These are phyloP conservation scores for Carex littledalei DNA, from an alignment of 176 grass and related monocot genomes.

Conservation along the genomic window DNA sequence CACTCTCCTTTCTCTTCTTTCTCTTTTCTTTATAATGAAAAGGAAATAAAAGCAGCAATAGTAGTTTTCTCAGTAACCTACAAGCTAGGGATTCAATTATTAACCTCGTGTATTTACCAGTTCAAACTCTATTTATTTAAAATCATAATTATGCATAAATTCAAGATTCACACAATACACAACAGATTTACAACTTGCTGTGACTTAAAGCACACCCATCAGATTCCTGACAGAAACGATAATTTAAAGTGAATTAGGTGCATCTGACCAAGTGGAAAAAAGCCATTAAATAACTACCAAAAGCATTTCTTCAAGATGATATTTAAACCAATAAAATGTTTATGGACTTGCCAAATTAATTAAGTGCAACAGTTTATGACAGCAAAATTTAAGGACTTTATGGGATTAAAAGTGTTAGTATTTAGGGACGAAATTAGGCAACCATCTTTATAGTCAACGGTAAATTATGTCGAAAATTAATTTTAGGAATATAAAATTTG, in stretches of 20 bases:
- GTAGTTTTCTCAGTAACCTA: conserved; percentile 2
- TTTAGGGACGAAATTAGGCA: background rate
- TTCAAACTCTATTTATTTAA: too few species aligned
- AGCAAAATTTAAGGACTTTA: background rate
- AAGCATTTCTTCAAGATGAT: background rate
- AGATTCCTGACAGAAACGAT: background rate
- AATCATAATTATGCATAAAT: background rate
- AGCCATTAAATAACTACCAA: background rate
- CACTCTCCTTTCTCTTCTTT: background rate
- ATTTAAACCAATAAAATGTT: too few species aligned
- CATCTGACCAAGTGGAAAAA: background rate
- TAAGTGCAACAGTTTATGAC: background rate
- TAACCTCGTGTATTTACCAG: background rate
- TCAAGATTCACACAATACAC: background rate
- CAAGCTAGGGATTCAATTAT: conserved; percentile 8
- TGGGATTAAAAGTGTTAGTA: too few species aligned
- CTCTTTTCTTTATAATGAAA: conserved; percentile 4
- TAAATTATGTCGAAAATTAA: too few species aligned
- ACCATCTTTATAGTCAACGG: background rate
- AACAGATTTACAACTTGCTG: background rate
- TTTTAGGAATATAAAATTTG: too few species aligned
- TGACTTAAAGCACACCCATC: background rate
- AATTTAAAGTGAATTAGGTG: background rate
- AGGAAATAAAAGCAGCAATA: conserved; percentile 7
- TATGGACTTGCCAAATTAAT: background rate